Conservation (phyloP, 345 rosid genomes). For the Eucalyptus caleyi region DNA sequence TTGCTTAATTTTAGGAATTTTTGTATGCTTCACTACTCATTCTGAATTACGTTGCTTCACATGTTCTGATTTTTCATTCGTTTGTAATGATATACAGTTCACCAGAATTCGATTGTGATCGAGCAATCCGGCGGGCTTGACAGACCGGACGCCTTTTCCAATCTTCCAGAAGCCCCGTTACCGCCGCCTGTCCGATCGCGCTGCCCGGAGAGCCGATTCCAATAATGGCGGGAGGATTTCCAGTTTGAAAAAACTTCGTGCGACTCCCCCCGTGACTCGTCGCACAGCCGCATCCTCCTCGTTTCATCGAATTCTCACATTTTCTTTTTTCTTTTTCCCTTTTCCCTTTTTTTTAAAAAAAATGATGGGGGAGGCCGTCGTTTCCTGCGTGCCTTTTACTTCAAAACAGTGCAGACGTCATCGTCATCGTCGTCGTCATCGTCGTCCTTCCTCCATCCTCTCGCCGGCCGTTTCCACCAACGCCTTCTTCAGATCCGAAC, state of each 20-base stretch:
- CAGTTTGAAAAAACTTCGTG: background rate
- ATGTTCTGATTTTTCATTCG: accelerated
- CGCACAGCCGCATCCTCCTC: background rate
- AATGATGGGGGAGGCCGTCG: background rate
- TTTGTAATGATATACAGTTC: accelerated
- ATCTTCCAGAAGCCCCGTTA: background rate
- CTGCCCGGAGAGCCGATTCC: background rate
- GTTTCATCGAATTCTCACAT: background rate
- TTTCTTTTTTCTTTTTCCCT: accelerated
- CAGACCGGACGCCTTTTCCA: accelerated
- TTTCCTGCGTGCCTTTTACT: background rate
- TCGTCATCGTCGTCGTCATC: background rate
- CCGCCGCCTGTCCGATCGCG: accelerated
- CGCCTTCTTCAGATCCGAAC: background rate
- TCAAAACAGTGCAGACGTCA: background rate
- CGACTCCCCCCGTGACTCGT: background rate
- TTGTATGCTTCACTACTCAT: accelerated
- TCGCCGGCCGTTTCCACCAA: background rate
- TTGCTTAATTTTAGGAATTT: accelerated
- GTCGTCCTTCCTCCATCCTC: background rate
- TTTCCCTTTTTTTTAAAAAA: accelerated
- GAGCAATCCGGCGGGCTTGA: accelerated
- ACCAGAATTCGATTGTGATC: accelerated
- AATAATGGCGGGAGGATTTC: background rate
- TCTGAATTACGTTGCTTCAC: accelerated